phyloP scores from a whole-genome alignment of 2,329 filamentous ascomycete genomes.

The Cercospora sp. region DNA sequence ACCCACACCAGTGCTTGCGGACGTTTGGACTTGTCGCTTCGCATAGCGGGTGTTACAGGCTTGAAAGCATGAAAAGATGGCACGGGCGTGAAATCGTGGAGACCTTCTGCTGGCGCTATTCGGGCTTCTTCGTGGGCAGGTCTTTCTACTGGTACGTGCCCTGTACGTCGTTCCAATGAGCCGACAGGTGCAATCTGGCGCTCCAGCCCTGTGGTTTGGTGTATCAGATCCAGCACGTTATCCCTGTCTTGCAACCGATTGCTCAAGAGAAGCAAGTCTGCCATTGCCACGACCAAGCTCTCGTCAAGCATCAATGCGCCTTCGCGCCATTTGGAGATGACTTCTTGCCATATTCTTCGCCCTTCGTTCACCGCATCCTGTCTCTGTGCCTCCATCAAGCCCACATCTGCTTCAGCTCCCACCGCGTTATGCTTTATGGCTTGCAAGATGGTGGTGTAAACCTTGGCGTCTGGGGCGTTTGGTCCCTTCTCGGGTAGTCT shows the following conservation, averaged over 20 bases:
- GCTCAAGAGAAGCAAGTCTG: conserved; percentile 69
- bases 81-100: conserved; percentile 30
- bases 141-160: conserved; percentile 32
- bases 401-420: conserved; percentile 21
- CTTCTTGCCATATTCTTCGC: conserved; percentile 76
- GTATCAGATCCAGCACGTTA: conserved; percentile 71
- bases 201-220: conserved; percentile 77
- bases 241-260: conserved; percentile 62
- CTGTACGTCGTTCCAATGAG: conserved; percentile 29
- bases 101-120: conserved; percentile 6
- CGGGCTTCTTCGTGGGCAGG: conserved; percentile 13
- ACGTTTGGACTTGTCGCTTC: conserved; percentile 14
- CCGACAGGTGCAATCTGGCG: conserved; percentile 50
- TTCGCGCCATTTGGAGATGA: conserved; percentile 71
- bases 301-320: conserved; percentile 75
- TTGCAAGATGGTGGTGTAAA: conserved; percentile 81
- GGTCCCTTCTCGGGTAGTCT: conserved; percentile 65
- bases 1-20: conserved; percentile 43
- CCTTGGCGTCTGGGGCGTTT: conserved; percentile 66
- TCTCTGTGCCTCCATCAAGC: conserved; percentile 31
- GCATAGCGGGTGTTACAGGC: conserved; percentile 24
- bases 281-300: conserved; percentile 77
- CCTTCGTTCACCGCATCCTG: conserved; percentile 62
- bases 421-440: conserved; percentile 59
- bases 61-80: conserved; percentile 36